Base-by-base conservation (phyloP, 1,139 yeast genomes). In the Nematodospora anomalae region DNA sequence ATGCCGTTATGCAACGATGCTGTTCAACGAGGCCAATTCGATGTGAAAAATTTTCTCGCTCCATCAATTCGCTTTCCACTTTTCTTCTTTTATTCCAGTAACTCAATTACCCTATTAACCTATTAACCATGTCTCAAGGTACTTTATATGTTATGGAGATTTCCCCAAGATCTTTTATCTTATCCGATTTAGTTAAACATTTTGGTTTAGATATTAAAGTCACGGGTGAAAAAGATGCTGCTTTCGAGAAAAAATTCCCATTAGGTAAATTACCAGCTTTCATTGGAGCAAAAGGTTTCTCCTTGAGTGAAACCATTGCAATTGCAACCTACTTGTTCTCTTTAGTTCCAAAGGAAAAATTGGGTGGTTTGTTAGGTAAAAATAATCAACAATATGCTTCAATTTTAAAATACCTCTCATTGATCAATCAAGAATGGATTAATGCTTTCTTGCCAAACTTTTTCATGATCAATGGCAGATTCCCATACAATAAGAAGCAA, bases 391-490 rank as follows among this genome's bases (percentile, higher is more conserved):
- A 84, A 54, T 76, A 80, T 62, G 88, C 90, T 48, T 72, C 73
- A 57, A 71, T 89, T 55, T 63, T 89, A 53, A 80, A 74, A 65
- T 90, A 95, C 95, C 58, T 83, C 60, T 87, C 96, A n/a, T 69
- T 85, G 49, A 73, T 80, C 61, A 88, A 84, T 75, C 61, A 78
- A 52, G 97, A 89, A 55, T 56, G 84, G 45, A 58, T 83, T 56
- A 56, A 67, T 34, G 52, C 67, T 43, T 52, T 74, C 40, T 54
- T 60, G 41, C 53, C 45, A 38, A 50, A 58, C 37, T 60, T 67
- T 50, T 44, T 47, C 36, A 64, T 69, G 42, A 46, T 67, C 45
- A 46, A 42, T 29, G 75, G 75, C 48, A 49, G 40, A 35, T 45
- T 39, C 39, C 74, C 75, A 35, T 90, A 79, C 84, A 85, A 86